These are phyloP conservation scores for Cucurbitaria berberidis DNA, from an alignment of 2,329 filamentous ascomycete species.

Conservation along the genomic window DNA sequence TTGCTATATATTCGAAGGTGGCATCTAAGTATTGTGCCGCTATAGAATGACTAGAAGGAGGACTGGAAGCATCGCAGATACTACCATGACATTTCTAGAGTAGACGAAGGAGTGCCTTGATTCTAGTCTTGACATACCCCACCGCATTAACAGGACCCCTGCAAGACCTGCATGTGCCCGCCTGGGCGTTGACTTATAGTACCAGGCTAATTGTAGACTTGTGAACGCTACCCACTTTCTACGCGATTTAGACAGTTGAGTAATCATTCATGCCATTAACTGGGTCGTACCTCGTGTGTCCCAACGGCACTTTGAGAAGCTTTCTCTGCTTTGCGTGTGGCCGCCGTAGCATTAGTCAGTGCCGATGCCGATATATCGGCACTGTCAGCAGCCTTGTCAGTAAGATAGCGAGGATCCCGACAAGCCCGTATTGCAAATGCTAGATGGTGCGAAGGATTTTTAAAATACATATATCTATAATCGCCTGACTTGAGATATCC, in stretches of 20 bases:
- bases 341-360: conserved; percentile 8
- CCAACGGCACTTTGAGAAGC: too few species aligned
- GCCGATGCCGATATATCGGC: conserved; percentile 12
- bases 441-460: background rate
- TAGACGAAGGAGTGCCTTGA: background rate
- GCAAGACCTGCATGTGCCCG: too few species aligned
- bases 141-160: background rate
- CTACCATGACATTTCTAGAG: background rate
- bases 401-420: background rate
- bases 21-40: background rate
- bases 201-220: background rate
- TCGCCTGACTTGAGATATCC: too few species aligned
- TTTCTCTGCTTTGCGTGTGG: conserved; percentile 6
- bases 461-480: too few species aligned
- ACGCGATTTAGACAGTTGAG: background rate
- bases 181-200: too few species aligned
- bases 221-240: background rate
- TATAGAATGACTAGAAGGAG: too few species aligned
- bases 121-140: background rate
- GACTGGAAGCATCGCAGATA: background rate
- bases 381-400: background rate
- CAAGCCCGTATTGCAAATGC: background rate
- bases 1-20: background rate
- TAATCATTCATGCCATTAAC: too few species aligned
- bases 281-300: too few species aligned